Evolutionary conservation across 352 stramenopile species (phyloP), one percentile per base, ranked within the genome.

Genomic region (Globisporangium mamillatum): DNA sequence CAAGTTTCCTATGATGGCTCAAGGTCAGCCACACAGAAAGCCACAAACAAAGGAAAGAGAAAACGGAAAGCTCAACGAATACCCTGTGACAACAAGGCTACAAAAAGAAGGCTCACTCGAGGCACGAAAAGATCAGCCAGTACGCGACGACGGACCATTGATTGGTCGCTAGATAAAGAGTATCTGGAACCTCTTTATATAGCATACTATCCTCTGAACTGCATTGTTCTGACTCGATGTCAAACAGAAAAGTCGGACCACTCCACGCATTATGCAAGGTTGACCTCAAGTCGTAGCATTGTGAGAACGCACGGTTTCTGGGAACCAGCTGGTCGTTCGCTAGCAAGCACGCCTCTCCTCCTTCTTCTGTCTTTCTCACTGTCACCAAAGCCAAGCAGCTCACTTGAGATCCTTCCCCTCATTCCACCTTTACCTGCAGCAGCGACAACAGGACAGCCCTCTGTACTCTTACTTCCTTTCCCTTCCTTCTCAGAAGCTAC

Each of bases 51-150:
- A 25, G 29, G 1, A 24, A 10, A 10, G 32, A 34, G 32, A 50
- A 22, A 50, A 48, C 3, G 56, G 56, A 62, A 50, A 62, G 56
- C 32, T 62, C 56, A 62, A 62, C 9, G 56, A 62, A 62, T n/a
- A 50, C 50, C 32, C 56, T 48, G 32, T 4, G 32, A 48, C 32
- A 18, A 50, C 56, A 61, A 48, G 20, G 27, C 27, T 27, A 44
- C 27, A 60, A 20, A n/a, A n/a, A 5, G 9, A 18, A 59, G 27
- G 18, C 8, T 22, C 20, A 18, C 16, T 22, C 9, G 27, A 34
- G 20, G 27, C 54, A 44, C n/a, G 12, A 8, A 48, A 50, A 62
- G 56, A 22, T 32, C 56, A 62, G 56, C 56, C 32, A 55, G 44
- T 14, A 7, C 44, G 10, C 44, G 18, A 52, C 44, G 41, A 50